Conservation (phyloP, 2,329 filamentous ascomycete species). For the Phyllosticta ampelicida region DNA sequence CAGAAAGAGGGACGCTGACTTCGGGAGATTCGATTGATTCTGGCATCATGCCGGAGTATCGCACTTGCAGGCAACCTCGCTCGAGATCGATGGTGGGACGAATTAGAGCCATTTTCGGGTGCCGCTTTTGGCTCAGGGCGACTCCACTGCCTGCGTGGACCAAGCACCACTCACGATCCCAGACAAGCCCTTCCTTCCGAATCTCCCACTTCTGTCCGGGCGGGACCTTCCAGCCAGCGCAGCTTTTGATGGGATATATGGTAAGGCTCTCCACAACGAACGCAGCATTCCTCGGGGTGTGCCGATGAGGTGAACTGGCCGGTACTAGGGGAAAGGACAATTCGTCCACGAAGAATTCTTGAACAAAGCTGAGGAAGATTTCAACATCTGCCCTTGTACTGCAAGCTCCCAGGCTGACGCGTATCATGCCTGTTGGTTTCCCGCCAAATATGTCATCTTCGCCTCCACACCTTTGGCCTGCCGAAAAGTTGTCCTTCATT, state of each 20-base stretch:
- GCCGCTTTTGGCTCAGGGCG: conserved; percentile 78
- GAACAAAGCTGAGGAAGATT: conserved; percentile 58
- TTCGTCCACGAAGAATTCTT: conserved; percentile 33
- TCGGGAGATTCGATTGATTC: conserved; percentile 20
- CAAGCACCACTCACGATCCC: conserved; percentile 96
- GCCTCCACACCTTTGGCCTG: conserved; percentile 73
- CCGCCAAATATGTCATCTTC: conserved; percentile 73
- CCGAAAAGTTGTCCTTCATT: conserved; percentile 72
- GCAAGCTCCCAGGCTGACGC: conserved; percentile 83
- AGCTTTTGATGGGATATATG: conserved; percentile 92
- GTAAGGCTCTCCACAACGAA: conserved; percentile 38
- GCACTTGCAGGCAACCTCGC: conserved; percentile 53
- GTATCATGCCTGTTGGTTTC: conserved; percentile 78
- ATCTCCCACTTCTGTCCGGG: conserved; percentile 59
- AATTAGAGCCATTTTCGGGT: conserved; percentile 79
- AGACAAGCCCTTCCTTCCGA: conserved; percentile 69
- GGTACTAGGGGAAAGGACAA: conserved; percentile 13
- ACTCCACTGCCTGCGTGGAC: conserved; percentile 76
- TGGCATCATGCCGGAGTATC: conserved; percentile 33
- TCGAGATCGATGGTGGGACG: conserved; percentile 63
- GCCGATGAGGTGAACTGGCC: neutral
- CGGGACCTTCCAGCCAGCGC: conserved; percentile 66
- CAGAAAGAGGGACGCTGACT: conserved; percentile 50
- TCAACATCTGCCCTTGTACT: conserved; percentile 67
- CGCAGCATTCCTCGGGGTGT: conserved; percentile 16